A percentile compares a stretch with the other conserved stretches of the same genome.
Conservation (phyloP, 139 green algal genomes). For the Haematococcus lacustris region DNA sequence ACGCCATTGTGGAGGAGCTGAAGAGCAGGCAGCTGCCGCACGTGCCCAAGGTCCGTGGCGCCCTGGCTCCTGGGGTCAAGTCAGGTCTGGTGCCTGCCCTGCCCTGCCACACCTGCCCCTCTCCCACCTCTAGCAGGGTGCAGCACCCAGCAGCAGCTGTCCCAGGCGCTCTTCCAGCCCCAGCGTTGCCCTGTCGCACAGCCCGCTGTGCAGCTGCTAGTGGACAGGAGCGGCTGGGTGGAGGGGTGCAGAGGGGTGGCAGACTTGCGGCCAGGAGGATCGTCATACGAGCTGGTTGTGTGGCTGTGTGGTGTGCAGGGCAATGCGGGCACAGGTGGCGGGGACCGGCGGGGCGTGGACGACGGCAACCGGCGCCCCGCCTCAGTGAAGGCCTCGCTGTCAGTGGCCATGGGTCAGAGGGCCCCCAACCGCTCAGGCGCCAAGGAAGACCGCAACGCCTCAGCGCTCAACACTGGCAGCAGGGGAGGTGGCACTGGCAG, state of each 20-base stretch:
- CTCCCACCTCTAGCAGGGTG: background rate
- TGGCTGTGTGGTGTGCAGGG: slow-evolving; percentile 40
- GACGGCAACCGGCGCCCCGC: slow-evolving; percentile 59
- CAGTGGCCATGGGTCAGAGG: slow-evolving; percentile 85
- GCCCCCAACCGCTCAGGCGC: slow-evolving; percentile 77
- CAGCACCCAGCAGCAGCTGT: no score
- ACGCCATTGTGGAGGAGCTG: slow-evolving; percentile 65
- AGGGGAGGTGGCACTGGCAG: no score
- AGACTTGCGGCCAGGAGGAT: background rate
- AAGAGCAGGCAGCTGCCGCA: slow-evolving; percentile 56
- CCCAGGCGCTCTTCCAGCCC: no score
- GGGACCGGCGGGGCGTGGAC: slow-evolving; percentile 68
- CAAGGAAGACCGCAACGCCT: slow-evolving; percentile 52
- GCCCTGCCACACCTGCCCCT: background rate
- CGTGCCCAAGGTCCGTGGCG: slow-evolving; percentile 24
- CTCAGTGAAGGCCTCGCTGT: slow-evolving; percentile 84
- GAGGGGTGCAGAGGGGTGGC: background rate
- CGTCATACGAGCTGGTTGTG: background rate
- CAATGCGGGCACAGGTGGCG: slow-evolving; percentile 71
- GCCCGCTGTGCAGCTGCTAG: no score
- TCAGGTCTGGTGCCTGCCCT: background rate
- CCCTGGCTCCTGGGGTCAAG: no score
- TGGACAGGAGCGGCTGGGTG: no score
- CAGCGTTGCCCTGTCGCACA: no score
- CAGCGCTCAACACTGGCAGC: no score